Conservation (phyloP, 257 asterid genomes). For the Knoxia roxburghii region DNA sequence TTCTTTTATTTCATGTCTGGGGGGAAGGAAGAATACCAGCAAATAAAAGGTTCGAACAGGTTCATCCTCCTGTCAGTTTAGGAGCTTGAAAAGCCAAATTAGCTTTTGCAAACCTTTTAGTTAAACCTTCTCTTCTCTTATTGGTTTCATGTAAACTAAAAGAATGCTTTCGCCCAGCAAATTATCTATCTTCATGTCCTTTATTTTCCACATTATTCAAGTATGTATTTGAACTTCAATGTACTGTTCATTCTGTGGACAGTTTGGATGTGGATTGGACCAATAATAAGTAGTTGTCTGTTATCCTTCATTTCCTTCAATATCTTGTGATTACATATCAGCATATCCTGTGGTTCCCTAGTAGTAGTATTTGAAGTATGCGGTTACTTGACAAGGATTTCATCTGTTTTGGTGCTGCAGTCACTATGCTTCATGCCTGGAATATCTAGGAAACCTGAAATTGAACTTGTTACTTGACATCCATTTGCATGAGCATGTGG, state of each 20-base stretch:
- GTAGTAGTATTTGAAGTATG: not conserved
- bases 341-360: not conserved
- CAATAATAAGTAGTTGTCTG: no score
- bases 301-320: not conserved
- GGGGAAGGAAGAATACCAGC: not conserved
- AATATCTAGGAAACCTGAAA: conserved; percentile 82
- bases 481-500: conserved; percentile 91
- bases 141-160: no score
- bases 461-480: conserved; percentile 79
- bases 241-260: not conserved
- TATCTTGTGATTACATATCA: not conserved
- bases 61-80: not conserved
- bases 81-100: not conserved
- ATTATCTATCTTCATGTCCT: no score
- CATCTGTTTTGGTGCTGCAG: conserved; percentile 41
- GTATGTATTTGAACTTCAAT: not conserved
- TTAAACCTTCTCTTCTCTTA: no score
- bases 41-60: not conserved
- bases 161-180: no score
- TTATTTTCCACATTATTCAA: not conserved
- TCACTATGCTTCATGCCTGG: conserved; percentile 89
- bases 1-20: not conserved
- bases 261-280: not conserved
- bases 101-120: no score
- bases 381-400: not conserved